These are phyloP conservation scores for Trapa bicornis DNA, from an alignment of 345 rosid genomes.

Conservation along the genomic window DNA sequence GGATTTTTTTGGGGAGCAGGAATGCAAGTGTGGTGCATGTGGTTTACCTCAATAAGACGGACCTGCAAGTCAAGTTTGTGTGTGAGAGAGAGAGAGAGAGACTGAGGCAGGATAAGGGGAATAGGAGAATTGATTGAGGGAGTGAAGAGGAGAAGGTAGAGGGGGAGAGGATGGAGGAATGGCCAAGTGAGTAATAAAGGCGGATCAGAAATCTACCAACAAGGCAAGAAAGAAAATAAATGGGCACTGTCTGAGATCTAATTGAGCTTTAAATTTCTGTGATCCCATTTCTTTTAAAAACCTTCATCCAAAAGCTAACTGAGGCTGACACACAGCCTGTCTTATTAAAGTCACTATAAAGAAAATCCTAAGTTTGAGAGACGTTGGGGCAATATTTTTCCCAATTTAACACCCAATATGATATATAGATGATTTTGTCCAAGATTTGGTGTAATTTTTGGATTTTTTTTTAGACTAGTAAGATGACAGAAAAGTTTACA, in stretches of 20 bases:
- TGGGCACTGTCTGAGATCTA: neutral
- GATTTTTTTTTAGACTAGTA: too few species aligned
- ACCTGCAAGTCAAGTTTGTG: conserved; percentile 18
- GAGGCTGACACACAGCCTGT: neutral
- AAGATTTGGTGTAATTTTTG: too few species aligned
- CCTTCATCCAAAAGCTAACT: too few species aligned
- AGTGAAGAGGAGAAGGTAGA: neutral
- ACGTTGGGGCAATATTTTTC: too few species aligned
- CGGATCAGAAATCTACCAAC: neutral
- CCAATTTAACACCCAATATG: too few species aligned
- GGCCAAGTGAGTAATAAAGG: neutral
- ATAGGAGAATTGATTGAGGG: conserved; percentile 12
- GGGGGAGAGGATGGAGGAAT: too few species aligned
- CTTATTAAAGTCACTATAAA: neutral
- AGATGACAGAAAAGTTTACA: too few species aligned
- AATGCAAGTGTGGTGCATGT: neutral
- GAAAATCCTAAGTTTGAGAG: too few species aligned
- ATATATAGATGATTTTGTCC: too few species aligned
- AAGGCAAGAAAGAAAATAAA: conserved; percentile 1
- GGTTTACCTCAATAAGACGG: conserved; percentile 2
- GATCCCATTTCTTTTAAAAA: too few species aligned
- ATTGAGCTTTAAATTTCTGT: neutral
- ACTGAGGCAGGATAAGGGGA: neutral
- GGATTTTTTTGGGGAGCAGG: neutral
- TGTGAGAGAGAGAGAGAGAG: neutral